Conservation (phyloP, 306 rosid species). For the Quercus engelmannii region DNA sequence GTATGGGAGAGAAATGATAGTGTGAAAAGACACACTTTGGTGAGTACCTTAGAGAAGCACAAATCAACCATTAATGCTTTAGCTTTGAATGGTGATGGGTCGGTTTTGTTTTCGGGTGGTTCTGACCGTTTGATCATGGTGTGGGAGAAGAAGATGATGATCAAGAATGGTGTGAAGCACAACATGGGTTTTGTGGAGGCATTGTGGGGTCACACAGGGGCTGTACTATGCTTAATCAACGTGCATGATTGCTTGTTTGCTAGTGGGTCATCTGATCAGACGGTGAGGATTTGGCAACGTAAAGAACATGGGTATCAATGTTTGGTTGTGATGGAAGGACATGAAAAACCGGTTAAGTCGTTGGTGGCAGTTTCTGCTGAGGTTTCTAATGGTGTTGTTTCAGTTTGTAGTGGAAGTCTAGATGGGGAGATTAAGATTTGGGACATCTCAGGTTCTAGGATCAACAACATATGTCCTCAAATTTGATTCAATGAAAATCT, state of each 20-base stretch:
- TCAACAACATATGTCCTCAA: neutral
- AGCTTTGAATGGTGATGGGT: conserved; percentile 28
- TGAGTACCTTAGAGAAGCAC: conserved; percentile 19
- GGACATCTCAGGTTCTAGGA: conserved; percentile 26
- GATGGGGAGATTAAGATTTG: conserved; percentile 58
- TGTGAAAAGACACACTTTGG: conserved; percentile 23
- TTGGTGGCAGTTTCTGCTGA: conserved; percentile 25
- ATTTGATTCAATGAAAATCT: neutral
- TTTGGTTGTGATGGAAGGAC: conserved; percentile 44
- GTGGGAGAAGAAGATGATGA: conserved; percentile 33
- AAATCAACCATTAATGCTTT: conserved; percentile 39
- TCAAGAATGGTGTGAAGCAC: neutral
- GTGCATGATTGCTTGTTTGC: conserved; percentile 31
- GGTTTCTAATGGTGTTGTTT: conserved; percentile 23
- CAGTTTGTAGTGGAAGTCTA: conserved; percentile 48
- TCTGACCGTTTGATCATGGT: conserved; percentile 31
- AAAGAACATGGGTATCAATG: conserved; percentile 19
- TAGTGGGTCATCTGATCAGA: conserved; percentile 61
- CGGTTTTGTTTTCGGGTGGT: conserved; percentile 38
- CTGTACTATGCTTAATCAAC: conserved; percentile 42
- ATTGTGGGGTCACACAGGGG: conserved; percentile 47
- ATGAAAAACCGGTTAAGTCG: conserved; percentile 57
- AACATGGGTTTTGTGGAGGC: conserved; percentile 27
- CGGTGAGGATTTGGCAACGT: conserved; percentile 61
- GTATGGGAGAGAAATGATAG: conserved; percentile 49